phyloP scores from a whole-genome alignment of 257 asterid genomes.

The Fraxinus americana region DNA sequence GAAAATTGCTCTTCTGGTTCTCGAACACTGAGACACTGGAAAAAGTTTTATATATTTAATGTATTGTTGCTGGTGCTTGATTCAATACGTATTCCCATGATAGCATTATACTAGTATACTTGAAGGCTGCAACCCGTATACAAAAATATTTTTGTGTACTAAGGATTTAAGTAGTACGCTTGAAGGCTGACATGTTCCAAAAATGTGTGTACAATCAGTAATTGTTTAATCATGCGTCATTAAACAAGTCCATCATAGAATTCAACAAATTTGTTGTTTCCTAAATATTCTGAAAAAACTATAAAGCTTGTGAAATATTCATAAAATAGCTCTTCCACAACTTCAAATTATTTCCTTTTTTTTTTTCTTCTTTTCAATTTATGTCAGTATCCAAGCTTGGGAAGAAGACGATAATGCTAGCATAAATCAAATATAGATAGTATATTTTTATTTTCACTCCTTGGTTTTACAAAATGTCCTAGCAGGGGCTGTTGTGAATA shows the following conservation, averaged over 20 bases:
- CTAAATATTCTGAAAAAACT: background rate
- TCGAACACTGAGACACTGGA: background rate
- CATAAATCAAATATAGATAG: background rate
- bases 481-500: background rate
- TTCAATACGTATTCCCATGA: background rate
- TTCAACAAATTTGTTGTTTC: background rate
- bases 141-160: background rate
- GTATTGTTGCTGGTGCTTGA: conserved; percentile 6
- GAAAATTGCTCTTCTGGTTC: background rate
- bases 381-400: background rate
- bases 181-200: background rate
- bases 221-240: background rate
- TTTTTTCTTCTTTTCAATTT: too few relatives aligned
- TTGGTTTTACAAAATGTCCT: background rate
- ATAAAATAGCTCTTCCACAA: background rate
- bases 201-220: background rate
- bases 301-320: background rate
- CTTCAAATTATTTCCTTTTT: background rate
- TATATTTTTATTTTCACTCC: background rate
- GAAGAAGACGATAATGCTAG: background rate
- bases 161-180: background rate
- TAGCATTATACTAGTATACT: background rate
- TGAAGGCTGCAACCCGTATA: background rate
- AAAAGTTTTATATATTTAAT: conserved; percentile 1
- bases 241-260: background rate